These are phyloP conservation scores for Erysimum cheiranthoides DNA, from an alignment of 345 rosid species.

Conservation along the genomic window DNA sequence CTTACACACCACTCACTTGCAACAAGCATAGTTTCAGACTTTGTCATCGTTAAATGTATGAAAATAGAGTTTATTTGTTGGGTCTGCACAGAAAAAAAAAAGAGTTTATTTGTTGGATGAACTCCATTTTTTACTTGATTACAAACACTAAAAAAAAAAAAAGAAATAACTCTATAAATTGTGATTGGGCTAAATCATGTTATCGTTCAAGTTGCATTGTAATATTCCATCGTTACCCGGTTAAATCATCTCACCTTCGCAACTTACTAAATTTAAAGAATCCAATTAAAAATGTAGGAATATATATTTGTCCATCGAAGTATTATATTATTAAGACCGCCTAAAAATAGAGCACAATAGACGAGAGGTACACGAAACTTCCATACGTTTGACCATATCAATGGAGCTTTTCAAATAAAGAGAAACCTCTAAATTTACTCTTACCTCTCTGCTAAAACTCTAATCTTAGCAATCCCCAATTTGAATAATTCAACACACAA, in stretches of 20 bases:
- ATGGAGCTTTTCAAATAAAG: conserved; percentile 1
- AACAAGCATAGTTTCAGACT: not conserved
- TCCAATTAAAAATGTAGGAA: not conserved
- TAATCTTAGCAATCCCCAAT: conserved; percentile 26
- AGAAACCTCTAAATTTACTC: conserved; percentile 15
- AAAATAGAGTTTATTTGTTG: too few species aligned
- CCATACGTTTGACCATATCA: not conserved
- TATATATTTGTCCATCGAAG: not conserved
- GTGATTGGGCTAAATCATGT: too few species aligned
- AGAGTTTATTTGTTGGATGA: too few species aligned
- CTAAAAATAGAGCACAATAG: conserved; percentile 15
- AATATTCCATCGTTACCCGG: not conserved
- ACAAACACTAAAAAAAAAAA: not conserved
- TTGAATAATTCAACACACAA: conserved; percentile 13
- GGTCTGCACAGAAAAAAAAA: too few species aligned
- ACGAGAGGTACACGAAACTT: conserved; percentile 35
- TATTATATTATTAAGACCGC: not conserved
- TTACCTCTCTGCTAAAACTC: conserved; percentile 1
- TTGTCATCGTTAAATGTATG: not conserved
- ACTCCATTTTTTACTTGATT: too few species aligned
- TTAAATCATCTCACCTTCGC: not conserved
- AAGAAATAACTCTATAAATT: too few species aligned
- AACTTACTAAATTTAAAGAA: not conserved
- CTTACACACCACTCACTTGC: not conserved
- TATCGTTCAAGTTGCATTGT: not conserved